These are phyloP conservation scores for Hyaloscypha bicolor DNA, from an alignment of 495 filamentous ascomycete species.

Conservation along the genomic window DNA sequence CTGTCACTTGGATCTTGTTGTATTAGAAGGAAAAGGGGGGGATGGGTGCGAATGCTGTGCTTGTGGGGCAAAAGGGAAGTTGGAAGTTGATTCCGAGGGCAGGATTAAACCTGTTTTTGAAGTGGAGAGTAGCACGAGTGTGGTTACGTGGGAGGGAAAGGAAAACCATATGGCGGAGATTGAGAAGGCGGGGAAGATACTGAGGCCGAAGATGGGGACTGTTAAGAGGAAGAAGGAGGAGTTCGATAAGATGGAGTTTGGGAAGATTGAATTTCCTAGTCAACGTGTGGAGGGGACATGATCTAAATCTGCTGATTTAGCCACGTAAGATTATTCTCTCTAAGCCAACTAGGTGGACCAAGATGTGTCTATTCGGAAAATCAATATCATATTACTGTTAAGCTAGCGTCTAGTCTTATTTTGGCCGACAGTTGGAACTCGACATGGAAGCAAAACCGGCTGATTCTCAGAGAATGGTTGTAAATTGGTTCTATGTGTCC, in stretches of 20 bases:
- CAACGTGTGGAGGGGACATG: background rate
- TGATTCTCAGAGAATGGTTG: too few relatives aligned
- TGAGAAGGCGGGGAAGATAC: background rate
- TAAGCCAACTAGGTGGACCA: too few relatives aligned
- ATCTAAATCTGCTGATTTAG: background rate
- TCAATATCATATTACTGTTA: too few relatives aligned
- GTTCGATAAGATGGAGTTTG: background rate
- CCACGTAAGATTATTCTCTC: too few relatives aligned
- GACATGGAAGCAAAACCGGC: too few relatives aligned
- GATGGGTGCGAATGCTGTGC: background rate
- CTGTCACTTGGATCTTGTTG: background rate
- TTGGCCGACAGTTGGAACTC: too few relatives aligned
- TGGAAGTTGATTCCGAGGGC: background rate
- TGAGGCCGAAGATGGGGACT: background rate
- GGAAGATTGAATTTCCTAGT: too few relatives aligned
- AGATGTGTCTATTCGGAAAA: too few relatives aligned
- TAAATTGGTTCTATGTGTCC: too few relatives aligned
- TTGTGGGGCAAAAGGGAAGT: slow-evolving; percentile 1
- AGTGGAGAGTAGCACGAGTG: background rate
- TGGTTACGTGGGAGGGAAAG: background rate
- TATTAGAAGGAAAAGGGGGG: background rate
- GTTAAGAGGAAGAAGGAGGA: background rate
- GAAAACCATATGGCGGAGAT: slow-evolving; percentile 1
- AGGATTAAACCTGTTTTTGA: slow-evolving; percentile 3
- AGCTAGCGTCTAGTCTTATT: too few relatives aligned